Evolutionary conservation across 2,329 filamentous ascomycete species (phyloP), one percentile per base, ranked within the genome.

Genomic region (Penicillium sp.): DNA sequence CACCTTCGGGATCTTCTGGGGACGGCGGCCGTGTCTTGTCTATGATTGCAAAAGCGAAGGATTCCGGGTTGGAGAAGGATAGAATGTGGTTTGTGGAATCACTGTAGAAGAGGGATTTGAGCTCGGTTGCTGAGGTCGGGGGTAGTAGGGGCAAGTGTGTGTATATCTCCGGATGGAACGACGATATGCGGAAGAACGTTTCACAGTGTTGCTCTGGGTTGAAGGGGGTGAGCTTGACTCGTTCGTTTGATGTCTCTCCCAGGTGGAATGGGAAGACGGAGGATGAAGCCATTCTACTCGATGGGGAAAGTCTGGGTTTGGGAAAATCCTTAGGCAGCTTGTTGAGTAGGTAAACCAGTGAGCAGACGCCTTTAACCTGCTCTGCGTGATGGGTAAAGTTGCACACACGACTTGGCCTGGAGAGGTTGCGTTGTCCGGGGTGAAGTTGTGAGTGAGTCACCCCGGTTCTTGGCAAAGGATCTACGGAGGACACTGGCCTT

Each of bases 151-250:
- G 58, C 44, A 63, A 57, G 18, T 63, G 54, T 4, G 52, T 31
- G 29, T 62, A 63, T 27, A 63, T n/a, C 25, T 57, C 54, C 6
- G 61, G 54, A n/a, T 60, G 46, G 3, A 32, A 6, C 2, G 47
- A 52, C 7, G 59, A 61, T 10, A 52, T 44, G 8, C 34, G 50
- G 44, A 57, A 60, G 46, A 63, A 63, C 1, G 55, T 55, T 1
- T 49, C 34, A 12, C 46, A 50, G 32, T 63, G 61, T 6, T 44
- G 41, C 7, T 56, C 48, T n/a, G 56, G 61, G 16, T 63, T 51
- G 37, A 65, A 59, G 0, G 63, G 60, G 21, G 56, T 44, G 13
- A 66, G 60, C 35, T 66, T 66, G 9, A 63, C 38, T 4, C 63
- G 60, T 4, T 60, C 46, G 29, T 63, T 63, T 45, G 58, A 59